phyloP scores from a whole-genome alignment of 2,329 filamentous ascomycete species.

The Cladosporium sp. region DNA sequence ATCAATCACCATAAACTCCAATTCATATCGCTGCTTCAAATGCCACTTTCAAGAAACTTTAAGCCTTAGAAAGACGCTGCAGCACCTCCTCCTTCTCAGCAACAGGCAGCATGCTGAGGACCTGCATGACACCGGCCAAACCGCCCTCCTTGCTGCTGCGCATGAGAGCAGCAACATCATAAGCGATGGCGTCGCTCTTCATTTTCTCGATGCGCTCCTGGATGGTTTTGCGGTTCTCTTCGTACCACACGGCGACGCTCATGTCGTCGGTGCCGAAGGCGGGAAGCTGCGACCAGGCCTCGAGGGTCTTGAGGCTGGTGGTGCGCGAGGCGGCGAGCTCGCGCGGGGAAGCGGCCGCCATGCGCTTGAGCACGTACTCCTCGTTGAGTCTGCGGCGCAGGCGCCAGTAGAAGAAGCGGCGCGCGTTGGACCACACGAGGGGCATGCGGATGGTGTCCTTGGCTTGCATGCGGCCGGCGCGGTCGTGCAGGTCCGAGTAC shows the following conservation, averaged over 20 bases:
- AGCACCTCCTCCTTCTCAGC: slow-evolving; percentile 83
- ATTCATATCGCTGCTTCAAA: too few species aligned
- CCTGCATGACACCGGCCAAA: slow-evolving; percentile 80
- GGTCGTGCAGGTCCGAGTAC: slow-evolving; percentile 96
- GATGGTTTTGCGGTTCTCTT: slow-evolving; percentile 83
- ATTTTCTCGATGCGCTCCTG: slow-evolving; percentile 79
- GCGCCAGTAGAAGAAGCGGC: slow-evolving; percentile 99
- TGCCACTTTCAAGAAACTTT: slow-evolving; percentile 11
- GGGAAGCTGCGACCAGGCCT: slow-evolving; percentile 75
- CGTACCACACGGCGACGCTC: slow-evolving; percentile 89
- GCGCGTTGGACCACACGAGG: slow-evolving; percentile 81
- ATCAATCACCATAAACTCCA: neutral
- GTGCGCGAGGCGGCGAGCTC: slow-evolving; percentile 37
- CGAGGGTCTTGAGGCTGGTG: slow-evolving; percentile 66
- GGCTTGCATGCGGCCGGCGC: slow-evolving; percentile 94
- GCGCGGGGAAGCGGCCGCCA: slow-evolving; percentile 52
- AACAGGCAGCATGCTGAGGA: slow-evolving; percentile 81
- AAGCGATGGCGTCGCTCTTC: slow-evolving; percentile 69
- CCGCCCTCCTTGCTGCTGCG: slow-evolving; percentile 63
- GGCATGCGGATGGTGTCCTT: slow-evolving; percentile 87
- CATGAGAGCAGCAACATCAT: slow-evolving; percentile 66
- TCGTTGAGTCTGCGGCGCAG: slow-evolving; percentile 94
- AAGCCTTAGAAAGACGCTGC: slow-evolving; percentile 46
- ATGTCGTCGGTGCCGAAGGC: slow-evolving; percentile 76
- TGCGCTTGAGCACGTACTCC: slow-evolving; percentile 92